Conservation (phyloP, 495 filamentous ascomycete species). For the Aspergillus haitiensis region DNA sequence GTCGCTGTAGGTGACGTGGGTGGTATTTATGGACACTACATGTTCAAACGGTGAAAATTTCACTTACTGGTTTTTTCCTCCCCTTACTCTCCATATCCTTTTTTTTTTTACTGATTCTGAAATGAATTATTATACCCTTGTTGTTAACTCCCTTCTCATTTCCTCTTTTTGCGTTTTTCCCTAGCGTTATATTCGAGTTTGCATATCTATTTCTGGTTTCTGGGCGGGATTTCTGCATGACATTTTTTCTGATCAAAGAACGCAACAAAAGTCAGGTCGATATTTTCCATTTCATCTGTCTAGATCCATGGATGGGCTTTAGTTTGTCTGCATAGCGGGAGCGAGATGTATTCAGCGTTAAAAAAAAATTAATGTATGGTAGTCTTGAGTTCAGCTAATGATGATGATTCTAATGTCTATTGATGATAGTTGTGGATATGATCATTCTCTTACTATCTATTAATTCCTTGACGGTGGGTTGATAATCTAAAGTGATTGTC, state of each 20-base stretch:
- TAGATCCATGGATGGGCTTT: conserved; percentile 17
- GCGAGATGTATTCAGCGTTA: conserved; percentile 26
- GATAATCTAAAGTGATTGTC: too few relatives aligned
- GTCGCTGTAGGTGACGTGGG: conserved; percentile 76
- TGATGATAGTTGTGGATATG: conserved; percentile 2
- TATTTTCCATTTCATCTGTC: conserved; percentile 8
- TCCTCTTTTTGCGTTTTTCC: conserved; percentile 15
- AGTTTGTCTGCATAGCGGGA: conserved; percentile 33
- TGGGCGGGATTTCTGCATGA: conserved; percentile 12
- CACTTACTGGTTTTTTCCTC: not conserved
- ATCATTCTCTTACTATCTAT: conserved; percentile 3
- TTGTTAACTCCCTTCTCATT: conserved; percentile 22
- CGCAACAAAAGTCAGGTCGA: conserved; percentile 20
- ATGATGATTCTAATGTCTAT: conserved; percentile 21
- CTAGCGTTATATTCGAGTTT: conserved; percentile 13
- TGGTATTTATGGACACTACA: conserved; percentile 84
- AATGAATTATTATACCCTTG: conserved; percentile 24
- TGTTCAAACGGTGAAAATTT: conserved; percentile 65
- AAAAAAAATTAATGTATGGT: conserved; percentile 14
- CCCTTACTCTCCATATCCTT: not conserved
- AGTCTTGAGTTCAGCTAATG: conserved; percentile 16
- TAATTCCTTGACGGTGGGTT: not conserved
- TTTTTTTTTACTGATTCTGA: conserved; percentile 16
- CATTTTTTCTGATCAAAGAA: conserved; percentile 6
- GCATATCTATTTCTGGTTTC: conserved; percentile 6